Conservation (phyloP, 1,139 yeast genomes). For the Yamadazyma mexicana region DNA sequence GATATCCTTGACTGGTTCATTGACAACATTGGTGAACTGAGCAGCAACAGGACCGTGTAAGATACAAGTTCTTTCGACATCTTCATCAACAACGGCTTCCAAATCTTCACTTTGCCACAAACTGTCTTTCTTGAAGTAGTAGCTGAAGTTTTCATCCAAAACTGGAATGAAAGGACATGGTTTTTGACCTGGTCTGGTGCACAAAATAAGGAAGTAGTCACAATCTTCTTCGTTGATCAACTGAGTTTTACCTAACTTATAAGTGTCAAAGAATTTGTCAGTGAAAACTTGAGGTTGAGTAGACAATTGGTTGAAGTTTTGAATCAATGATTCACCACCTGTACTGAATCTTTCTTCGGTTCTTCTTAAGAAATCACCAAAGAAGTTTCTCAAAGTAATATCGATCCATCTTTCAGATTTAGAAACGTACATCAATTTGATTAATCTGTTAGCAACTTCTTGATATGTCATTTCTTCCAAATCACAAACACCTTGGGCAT, state of each 20-base stretch:
- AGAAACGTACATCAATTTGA: conserved; percentile 85
- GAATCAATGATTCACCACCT: conserved; percentile 64
- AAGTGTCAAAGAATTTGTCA: conserved; percentile 60
- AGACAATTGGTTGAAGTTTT: conserved; percentile 67
- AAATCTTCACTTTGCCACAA: conserved; percentile 98
- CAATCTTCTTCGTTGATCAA: conserved; percentile 93
- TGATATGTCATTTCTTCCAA: conserved; percentile 93
- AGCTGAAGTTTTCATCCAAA: conserved; percentile 89
- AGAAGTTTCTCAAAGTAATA: conserved; percentile 76
- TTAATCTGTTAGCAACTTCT: conserved; percentile 84
- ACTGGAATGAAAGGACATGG: conserved; percentile 98
- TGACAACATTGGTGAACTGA: conserved; percentile 78
- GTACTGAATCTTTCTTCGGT: conserved; percentile 88
- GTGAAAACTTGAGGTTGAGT: conserved; percentile 59
- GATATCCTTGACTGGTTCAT: conserved; percentile 91
- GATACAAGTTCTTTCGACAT: conserved; percentile 97
- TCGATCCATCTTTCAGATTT: conserved; percentile 89
- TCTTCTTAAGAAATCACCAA: conserved; percentile 86
- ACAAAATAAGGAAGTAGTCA: conserved; percentile 84
- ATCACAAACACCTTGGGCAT: conserved; percentile 80
- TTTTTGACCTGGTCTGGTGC: conserved; percentile 84
- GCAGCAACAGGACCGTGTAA: conserved; percentile 99
- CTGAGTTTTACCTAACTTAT: conserved; percentile 75
- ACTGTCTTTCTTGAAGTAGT: conserved; percentile 97
- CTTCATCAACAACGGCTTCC: conserved; percentile 94